Evolutionary conservation across 2,329 filamentous ascomycete genomes (phyloP).

Genomic region (Fusarium sterilihyphosum): DNA sequence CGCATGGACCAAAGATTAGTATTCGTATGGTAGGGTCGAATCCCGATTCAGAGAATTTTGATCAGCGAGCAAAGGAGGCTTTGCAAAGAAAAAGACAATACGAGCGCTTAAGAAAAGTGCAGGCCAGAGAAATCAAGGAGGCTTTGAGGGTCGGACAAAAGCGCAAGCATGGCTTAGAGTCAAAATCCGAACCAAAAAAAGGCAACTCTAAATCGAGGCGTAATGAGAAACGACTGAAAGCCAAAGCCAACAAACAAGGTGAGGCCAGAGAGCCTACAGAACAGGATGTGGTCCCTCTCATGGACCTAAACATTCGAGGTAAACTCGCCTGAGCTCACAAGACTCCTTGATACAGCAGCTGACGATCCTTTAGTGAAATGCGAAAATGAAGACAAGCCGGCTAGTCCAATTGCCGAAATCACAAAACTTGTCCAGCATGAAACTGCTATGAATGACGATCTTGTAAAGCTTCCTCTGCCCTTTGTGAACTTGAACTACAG

Average conservation of each 20-base stretch:
- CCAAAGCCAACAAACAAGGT: conserved; percentile 6
- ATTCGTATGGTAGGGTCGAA: conserved; percentile 61
- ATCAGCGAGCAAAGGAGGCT: conserved; percentile 64
- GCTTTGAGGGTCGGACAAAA: conserved; percentile 52
- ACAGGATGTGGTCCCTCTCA: conserved; percentile 41
- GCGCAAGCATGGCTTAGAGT: conserved; percentile 47
- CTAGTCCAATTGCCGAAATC: conserved; percentile 52
- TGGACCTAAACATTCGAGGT: conserved; percentile 48
- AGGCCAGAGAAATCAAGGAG: conserved; percentile 51
- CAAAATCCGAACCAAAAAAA: conserved; percentile 40
- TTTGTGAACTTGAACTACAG: conserved; percentile 81
- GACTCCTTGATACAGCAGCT: not conserved
- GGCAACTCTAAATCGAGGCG: conserved; percentile 42
- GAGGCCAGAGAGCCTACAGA: conserved; percentile 14
- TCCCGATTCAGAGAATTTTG: conserved; percentile 54
- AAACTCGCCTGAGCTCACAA: conserved; percentile 2
- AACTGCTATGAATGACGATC: conserved; percentile 54
- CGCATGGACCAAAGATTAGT: conserved; percentile 60
- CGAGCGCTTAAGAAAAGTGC: conserved; percentile 57
- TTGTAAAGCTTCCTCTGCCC: conserved; percentile 62
- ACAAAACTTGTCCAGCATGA: conserved; percentile 52
- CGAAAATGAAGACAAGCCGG: conserved; percentile 52
- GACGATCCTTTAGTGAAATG: conserved; percentile 54
- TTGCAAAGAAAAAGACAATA: conserved; percentile 74
- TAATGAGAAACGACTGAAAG: conserved; percentile 26